Percentiles rank a stretch among this genome's conserved stretches.
These are phyloP conservation scores for Xylaria sp. DNA, from an alignment of 2,329 filamentous ascomycete genomes.

Conservation along the genomic window DNA sequence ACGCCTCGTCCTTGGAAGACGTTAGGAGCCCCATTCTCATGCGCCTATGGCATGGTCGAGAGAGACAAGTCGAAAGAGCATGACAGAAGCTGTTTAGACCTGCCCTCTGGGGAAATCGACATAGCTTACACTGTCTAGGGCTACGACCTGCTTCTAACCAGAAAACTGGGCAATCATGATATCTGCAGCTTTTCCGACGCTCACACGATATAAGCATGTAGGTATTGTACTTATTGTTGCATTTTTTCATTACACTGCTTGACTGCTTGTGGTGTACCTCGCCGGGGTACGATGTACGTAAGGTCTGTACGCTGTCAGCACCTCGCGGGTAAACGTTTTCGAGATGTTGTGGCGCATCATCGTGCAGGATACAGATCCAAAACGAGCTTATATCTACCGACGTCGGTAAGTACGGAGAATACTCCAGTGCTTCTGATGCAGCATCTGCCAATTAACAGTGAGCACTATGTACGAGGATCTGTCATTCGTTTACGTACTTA, in stretches of 20 bases:
- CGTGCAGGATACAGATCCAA: constrained; percentile 14
- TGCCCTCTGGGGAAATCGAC: constrained; percentile 1
- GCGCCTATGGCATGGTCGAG: constrained; percentile 5
- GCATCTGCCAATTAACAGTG: neutral
- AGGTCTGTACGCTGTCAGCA: neutral
- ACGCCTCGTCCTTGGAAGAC: constrained; percentile 6
- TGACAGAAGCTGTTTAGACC: constrained; percentile 5
- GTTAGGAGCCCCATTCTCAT: constrained; percentile 8
- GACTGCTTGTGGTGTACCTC: neutral
- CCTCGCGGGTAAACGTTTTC: constrained; percentile 6
- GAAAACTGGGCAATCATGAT: constrained; percentile 5
- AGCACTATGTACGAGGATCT: constrained; percentile 3
- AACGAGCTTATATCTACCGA: constrained; percentile 10
- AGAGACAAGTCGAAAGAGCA: constrained; percentile 2
- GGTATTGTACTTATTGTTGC: neutral
- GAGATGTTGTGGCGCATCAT: constrained; percentile 15
- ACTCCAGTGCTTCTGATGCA: neutral
- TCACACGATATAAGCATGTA: constrained; percentile 2
- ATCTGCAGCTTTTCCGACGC: neutral
- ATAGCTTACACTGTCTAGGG: constrained; percentile 4
- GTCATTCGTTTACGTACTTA: neutral
- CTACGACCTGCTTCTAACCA: constrained; percentile 6
- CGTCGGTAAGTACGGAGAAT: constrained; percentile 7
- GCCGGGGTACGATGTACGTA: neutral
- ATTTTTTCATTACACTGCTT: neutral